Evolutionary conservation across 2,329 filamentous ascomycete genomes (phyloP).

Genomic region (Sarocladium strictum): DNA sequence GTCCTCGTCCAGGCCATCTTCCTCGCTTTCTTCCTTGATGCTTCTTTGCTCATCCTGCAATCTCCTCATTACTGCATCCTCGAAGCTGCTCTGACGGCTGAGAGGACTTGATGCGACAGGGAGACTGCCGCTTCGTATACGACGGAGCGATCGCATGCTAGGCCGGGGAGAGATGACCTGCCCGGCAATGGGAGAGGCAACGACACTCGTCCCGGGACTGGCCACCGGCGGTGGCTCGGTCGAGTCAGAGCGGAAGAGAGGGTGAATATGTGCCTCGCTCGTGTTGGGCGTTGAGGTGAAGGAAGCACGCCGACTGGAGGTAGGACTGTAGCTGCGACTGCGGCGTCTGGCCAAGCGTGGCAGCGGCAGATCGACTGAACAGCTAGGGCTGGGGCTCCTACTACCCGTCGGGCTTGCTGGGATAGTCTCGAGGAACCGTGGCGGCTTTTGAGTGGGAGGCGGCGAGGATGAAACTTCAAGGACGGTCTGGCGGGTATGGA

Average conservation of each 20-base stretch:
- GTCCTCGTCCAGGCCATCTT: conserved; percentile 26
- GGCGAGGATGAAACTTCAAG: conserved; percentile 41
- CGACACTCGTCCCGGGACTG: conserved; percentile 65
- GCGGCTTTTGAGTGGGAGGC: conserved; percentile 27
- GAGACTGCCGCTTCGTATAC: conserved; percentile 52
- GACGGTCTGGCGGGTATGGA: conserved; percentile 53
- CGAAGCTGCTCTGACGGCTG: conserved; percentile 42
- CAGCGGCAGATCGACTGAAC: conserved; percentile 49
- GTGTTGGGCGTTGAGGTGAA: conserved; percentile 25
- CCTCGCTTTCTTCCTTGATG: conserved; percentile 18
- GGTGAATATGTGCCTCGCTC: conserved; percentile 68
- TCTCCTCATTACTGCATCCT: conserved; percentile 32
- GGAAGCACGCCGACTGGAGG: conserved; percentile 21
- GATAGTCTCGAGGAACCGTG: conserved; percentile 65
- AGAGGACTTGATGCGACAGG: conserved; percentile 41
- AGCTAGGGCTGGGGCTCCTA: conserved; percentile 58
- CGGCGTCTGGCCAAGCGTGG: conserved; percentile 36
- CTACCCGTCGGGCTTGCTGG: conserved; percentile 60
- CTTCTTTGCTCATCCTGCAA: conserved; percentile 18
- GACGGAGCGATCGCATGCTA: conserved; percentile 43
- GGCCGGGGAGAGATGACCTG: conserved; percentile 52
- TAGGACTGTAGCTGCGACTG: conserved; percentile 48
- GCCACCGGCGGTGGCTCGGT: conserved; percentile 54
- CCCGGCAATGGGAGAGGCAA: conserved; percentile 63
- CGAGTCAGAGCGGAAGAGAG: conserved; percentile 69